phyloP scores from a whole-genome alignment of 2,329 filamentous ascomycete species.

The Xylaria sp. region DNA sequence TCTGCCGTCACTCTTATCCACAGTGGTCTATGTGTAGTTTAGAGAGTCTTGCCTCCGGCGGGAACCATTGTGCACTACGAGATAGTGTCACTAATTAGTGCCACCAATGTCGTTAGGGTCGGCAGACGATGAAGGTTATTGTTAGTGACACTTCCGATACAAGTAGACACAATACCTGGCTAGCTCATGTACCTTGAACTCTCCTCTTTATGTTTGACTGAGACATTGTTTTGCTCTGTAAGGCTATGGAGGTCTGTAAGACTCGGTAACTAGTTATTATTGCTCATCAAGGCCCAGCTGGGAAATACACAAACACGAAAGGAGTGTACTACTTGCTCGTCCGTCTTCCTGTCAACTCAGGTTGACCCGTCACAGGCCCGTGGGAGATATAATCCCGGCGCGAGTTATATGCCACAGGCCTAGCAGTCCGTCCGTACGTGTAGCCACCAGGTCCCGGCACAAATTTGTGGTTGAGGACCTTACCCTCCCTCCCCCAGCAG shows the following conservation, averaged over 20 bases:
- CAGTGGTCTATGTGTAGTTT: slow-evolving; percentile 32
- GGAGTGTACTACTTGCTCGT: slow-evolving; percentile 18
- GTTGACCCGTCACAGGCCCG: slow-evolving; percentile 30
- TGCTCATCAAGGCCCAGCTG: slow-evolving; percentile 1
- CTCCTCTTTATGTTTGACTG: slow-evolving; percentile 22
- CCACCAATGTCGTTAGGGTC: slow-evolving; percentile 32
- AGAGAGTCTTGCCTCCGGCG: slow-evolving; percentile 31
- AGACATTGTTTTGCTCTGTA: slow-evolving; percentile 5
- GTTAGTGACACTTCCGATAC: slow-evolving; percentile 26
- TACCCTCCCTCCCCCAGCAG: slow-evolving; percentile 31
- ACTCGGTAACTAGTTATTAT: slow-evolving; percentile 2
- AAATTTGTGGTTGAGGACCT: slow-evolving; percentile 36
- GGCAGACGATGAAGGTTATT: slow-evolving; percentile 39
- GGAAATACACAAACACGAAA: slow-evolving; percentile 11
- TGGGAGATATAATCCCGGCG: slow-evolving; percentile 26
- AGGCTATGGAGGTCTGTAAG: slow-evolving; percentile 15
- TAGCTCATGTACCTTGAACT: slow-evolving; percentile 10
- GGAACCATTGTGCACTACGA: slow-evolving; percentile 33
- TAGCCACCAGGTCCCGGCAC: slow-evolving; percentile 38
- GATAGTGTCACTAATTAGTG: slow-evolving; percentile 32
- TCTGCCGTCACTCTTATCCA: slow-evolving; percentile 39
- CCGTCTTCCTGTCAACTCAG: slow-evolving; percentile 24
- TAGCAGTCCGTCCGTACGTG: slow-evolving; percentile 23
- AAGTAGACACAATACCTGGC: slow-evolving; percentile 21
- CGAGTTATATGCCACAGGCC: slow-evolving; percentile 28